These are phyloP conservation scores for Tricladium varicosporioides DNA, from an alignment of 2,329 filamentous ascomycete species.

Conservation along the genomic window DNA sequence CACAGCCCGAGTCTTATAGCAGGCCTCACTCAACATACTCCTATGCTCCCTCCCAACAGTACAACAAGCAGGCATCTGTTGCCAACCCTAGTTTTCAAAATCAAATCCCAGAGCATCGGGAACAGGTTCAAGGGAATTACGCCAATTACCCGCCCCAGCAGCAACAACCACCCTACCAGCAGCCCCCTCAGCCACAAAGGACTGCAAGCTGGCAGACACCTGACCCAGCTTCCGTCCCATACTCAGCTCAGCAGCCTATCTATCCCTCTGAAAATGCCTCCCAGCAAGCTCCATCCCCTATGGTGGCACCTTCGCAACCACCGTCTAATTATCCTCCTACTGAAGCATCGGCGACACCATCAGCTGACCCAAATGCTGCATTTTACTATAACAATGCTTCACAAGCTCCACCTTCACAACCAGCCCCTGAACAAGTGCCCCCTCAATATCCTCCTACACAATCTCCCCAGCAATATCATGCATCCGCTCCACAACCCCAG, in stretches of 20 bases:
- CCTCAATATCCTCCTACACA: slow-evolving; percentile 37
- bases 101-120: slow-evolving; percentile 21
- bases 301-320: slow-evolving; percentile 33
- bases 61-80: slow-evolving; percentile 26
- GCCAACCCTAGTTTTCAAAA: slow-evolving; percentile 24
- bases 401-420: slow-evolving; percentile 44
- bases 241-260: slow-evolving; percentile 26
- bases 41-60: slow-evolving; percentile 45
- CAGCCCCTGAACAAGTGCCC: slow-evolving; percentile 33
- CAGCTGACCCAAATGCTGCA: slow-evolving; percentile 51
- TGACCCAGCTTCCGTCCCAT: slow-evolving; percentile 23
- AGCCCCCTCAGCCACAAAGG: slow-evolving; percentile 43
- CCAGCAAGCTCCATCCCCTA: slow-evolving; percentile 24
- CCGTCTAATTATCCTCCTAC: slow-evolving; percentile 34
- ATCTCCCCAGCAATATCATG: slow-evolving; percentile 34
- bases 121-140: slow-evolving; percentile 19
- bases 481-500: slow-evolving; percentile 22
- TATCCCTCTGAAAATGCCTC: slow-evolving; percentile 17
- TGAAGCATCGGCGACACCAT: slow-evolving; percentile 36
- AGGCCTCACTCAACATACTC: slow-evolving; percentile 51
- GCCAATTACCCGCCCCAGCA: slow-evolving; percentile 35
- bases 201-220: slow-evolving; percentile 49
- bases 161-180: slow-evolving; percentile 41
- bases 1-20: slow-evolving; percentile 47
- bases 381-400: slow-evolving; percentile 55